Evolutionary conservation across 2,329 filamentous ascomycete genomes (phyloP).

Genomic region (Berkeleyomyces basicola): DNA sequence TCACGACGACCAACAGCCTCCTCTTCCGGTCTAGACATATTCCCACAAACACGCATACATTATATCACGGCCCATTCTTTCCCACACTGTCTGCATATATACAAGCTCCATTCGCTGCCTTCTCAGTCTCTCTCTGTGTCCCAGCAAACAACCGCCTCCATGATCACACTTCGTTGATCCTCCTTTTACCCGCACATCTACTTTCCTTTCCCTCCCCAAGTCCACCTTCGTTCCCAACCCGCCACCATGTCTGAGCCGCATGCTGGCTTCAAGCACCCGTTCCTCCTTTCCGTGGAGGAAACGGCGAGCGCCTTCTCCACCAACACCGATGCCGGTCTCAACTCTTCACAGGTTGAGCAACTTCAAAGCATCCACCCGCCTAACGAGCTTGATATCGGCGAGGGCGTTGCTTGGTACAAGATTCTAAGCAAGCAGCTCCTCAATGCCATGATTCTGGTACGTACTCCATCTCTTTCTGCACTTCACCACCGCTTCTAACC

Average conservation of each 20-base stretch:
- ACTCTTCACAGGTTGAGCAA: constrained; percentile 38
- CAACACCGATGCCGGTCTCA: constrained; percentile 50
- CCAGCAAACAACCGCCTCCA: neutral
- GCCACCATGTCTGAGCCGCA: constrained; percentile 5
- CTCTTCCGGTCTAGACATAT: no score
- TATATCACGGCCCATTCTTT: no score
- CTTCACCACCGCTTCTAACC: constrained; percentile 26
- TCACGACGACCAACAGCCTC: neutral
- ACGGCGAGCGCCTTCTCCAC: constrained; percentile 46
- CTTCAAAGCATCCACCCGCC: constrained; percentile 43
- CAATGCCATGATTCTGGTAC: constrained; percentile 61
- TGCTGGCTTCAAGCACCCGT: constrained; percentile 31
- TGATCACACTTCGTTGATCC: constrained; percentile 1
- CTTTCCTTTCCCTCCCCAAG: neutral
- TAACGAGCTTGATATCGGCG: constrained; percentile 56
- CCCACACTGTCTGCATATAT: neutral
- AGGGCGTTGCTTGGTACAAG: constrained; percentile 51
- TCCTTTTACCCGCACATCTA: neutral
- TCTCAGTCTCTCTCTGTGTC: neutral
- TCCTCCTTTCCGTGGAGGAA: constrained; percentile 43
- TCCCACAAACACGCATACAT: no score
- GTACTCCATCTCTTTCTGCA: constrained; percentile 25
- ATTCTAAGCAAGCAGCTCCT: constrained; percentile 56
- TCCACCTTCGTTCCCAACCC: neutral
- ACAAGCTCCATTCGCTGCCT: neutral